Percentiles rank a stretch among this genome's conserved stretches.
These are phyloP conservation scores for Backusella tuberculispora DNA, from an alignment of 192 early-diverging fungal genomes.

Conservation along the genomic window DNA sequence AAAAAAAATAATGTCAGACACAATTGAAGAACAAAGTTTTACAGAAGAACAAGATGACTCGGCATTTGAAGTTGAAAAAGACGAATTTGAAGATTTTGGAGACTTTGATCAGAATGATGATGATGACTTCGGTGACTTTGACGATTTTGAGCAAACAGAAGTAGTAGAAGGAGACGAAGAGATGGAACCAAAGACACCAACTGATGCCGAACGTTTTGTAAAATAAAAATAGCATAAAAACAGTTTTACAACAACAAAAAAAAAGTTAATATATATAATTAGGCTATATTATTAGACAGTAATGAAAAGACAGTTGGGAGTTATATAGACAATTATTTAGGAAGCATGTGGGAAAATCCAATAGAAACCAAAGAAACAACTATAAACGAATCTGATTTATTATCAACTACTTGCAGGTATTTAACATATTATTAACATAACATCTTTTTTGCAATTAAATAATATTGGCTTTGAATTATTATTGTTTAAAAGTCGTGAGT, in stretches of 20 bases:
- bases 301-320: background rate
- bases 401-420: slow-evolving; percentile 35
- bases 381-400: background rate
- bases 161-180: slow-evolving; percentile 6
- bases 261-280: background rate
- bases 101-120: slow-evolving; percentile 23
- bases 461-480: background rate
- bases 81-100: slow-evolving; percentile 15
- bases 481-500: slow-evolving; percentile 24
- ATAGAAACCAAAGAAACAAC: background rate
- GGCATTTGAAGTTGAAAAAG: slow-evolving; percentile 2
- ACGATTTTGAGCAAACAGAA: slow-evolving; percentile 28
- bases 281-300: slow-evolving; percentile 9
- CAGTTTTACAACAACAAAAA: background rate
- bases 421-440: background rate
- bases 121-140: slow-evolving; percentile 45
- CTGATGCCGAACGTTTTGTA: slow-evolving; percentile 21
- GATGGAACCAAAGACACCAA: slow-evolving; percentile 5
- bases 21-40: background rate
- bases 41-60: background rate
- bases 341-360: background rate
- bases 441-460: background rate
- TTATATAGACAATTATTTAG: slow-evolving; percentile 3
- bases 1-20: background rate
- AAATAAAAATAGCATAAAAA: too few species aligned